Conservation (phyloP, 176 grass and related monocot species). For the Bonia amplexicaulis region DNA sequence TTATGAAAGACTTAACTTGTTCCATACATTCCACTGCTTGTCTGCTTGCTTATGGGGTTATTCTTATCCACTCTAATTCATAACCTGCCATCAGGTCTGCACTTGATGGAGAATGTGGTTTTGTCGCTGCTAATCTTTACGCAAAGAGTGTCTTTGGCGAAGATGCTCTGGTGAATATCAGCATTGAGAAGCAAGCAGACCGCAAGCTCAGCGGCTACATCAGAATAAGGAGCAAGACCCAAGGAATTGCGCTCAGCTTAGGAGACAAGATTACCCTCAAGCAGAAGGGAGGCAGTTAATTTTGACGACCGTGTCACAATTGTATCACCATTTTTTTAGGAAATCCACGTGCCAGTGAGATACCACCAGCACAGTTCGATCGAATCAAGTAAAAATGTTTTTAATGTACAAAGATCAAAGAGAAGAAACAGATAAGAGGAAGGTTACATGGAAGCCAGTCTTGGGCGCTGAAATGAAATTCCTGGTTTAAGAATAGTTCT, state of each 20-base stretch:
- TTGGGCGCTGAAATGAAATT: not conserved
- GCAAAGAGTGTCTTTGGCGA: slow-evolving; percentile 73
- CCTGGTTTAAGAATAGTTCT: not conserved
- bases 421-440: slow-evolving; percentile 5
- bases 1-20: not conserved
- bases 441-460: not conserved
- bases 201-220: slow-evolving; percentile 69
- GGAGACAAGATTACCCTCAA: slow-evolving; percentile 88
- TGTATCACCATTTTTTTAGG: slow-evolving; percentile 24
- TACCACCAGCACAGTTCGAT: not conserved
- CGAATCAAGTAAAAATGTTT: slow-evolving; percentile 16
- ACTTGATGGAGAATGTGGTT: slow-evolving; percentile 68
- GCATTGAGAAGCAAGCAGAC: slow-evolving; percentile 59
- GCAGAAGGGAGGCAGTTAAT: slow-evolving; percentile 70
- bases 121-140: slow-evolving; percentile 60
- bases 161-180: slow-evolving; percentile 75
- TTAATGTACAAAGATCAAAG: slow-evolving; percentile 40
- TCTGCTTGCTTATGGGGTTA: not conserved
- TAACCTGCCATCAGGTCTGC: slow-evolving; percentile 37
- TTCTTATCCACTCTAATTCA: not conserved
- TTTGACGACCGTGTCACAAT: not conserved
- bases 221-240: slow-evolving; percentile 73
- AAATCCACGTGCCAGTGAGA: slow-evolving; percentile 2
- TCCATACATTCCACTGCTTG: not conserved
- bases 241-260: slow-evolving; percentile 78